Evolutionary conservation across 805 yeast genomes (phyloP).

Genomic region (Candida khao-thaluensis): DNA sequence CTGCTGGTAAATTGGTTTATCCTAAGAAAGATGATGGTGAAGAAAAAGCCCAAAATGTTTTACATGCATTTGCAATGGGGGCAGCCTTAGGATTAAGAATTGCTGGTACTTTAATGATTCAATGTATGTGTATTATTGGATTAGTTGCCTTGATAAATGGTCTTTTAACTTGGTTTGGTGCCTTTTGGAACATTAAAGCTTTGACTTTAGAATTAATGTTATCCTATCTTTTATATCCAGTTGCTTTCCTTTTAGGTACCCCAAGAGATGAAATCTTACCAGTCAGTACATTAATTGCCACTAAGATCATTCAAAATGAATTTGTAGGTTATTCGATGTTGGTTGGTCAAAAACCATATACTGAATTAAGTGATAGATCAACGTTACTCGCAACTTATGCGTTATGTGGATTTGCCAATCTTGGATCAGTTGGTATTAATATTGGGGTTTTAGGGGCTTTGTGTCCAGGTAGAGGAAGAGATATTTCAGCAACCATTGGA

Average conservation of each 20-base stretch:
- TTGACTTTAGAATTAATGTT: slow-evolving; percentile 55
- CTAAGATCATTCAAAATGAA: slow-evolving; percentile 61
- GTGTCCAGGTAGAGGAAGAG: slow-evolving; percentile 49
- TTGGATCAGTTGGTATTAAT: slow-evolving; percentile 61
- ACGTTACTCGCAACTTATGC: slow-evolving; percentile 59
- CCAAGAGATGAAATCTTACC: slow-evolving; percentile 51
- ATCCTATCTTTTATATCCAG: slow-evolving; percentile 59
- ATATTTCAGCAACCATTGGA: slow-evolving; percentile 45
- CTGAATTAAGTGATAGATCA: slow-evolving; percentile 48
- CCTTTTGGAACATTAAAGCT: slow-evolving; percentile 55
- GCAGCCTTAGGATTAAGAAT: slow-evolving; percentile 57
- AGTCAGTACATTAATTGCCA: slow-evolving; percentile 52
- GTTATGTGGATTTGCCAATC: slow-evolving; percentile 61
- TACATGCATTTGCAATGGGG: slow-evolving; percentile 59
- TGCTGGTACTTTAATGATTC: slow-evolving; percentile 57
- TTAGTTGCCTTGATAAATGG: slow-evolving; percentile 56
- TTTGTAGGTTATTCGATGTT: slow-evolving; percentile 52
- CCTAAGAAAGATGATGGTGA: slow-evolving; percentile 39
- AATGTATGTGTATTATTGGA: slow-evolving; percentile 61
- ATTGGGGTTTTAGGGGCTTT: slow-evolving; percentile 58
- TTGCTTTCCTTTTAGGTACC: slow-evolving; percentile 57
- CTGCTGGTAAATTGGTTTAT: slow-evolving; percentile 48
- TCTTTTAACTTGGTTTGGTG: slow-evolving; percentile 58
- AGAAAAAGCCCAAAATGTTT: slow-evolving; percentile 45
- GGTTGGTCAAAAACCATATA: slow-evolving; percentile 43